phyloP scores from a whole-genome alignment of 2,329 filamentous ascomycete genomes.

The Fusarium drepaniforme region DNA sequence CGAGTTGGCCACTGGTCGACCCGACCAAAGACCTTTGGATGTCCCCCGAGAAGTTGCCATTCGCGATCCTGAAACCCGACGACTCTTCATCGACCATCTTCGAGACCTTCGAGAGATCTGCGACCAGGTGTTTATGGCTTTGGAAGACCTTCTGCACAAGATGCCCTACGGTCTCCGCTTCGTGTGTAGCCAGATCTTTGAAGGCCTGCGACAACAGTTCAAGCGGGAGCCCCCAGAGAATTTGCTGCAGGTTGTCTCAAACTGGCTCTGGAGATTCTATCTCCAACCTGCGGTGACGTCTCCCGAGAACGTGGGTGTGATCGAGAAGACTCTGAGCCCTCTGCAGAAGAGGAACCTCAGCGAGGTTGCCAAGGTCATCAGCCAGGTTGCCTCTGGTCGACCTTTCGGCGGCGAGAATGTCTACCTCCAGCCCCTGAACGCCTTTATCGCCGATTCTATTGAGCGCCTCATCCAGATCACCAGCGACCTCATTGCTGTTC shows the following conservation, averaged over 20 bases:
- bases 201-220: slow-evolving; percentile 82
- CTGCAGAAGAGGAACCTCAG: slow-evolving; percentile 92
- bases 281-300: slow-evolving; percentile 89
- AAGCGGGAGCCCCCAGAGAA: slow-evolving; percentile 81
- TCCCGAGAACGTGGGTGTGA: slow-evolving; percentile 92
- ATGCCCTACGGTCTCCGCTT: slow-evolving; percentile 96
- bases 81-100: slow-evolving; percentile 93
- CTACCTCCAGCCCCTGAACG: slow-evolving; percentile 94
- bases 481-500: slow-evolving; percentile 82
- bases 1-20: slow-evolving; percentile 89
- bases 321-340: slow-evolving; percentile 89
- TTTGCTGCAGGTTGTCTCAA: slow-evolving; percentile 84
- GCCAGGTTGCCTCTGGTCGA: slow-evolving; percentile 88
- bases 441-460: slow-evolving; percentile 87
- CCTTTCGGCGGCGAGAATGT: slow-evolving; percentile 95
- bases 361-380: slow-evolving; percentile 91
- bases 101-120: slow-evolving; percentile 95
- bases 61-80: slow-evolving; percentile 90
- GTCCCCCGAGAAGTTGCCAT: slow-evolving; percentile 95
- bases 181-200: slow-evolving; percentile 87
- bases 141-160: slow-evolving; percentile 86
- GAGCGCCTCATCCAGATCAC: slow-evolving; percentile 83
- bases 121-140: slow-evolving; percentile 85
- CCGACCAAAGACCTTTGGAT: slow-evolving; percentile 84
- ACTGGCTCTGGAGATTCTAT: slow-evolving; percentile 96